Conservation (phyloP, 257 asterid genomes). For the Solanum commersonii region DNA sequence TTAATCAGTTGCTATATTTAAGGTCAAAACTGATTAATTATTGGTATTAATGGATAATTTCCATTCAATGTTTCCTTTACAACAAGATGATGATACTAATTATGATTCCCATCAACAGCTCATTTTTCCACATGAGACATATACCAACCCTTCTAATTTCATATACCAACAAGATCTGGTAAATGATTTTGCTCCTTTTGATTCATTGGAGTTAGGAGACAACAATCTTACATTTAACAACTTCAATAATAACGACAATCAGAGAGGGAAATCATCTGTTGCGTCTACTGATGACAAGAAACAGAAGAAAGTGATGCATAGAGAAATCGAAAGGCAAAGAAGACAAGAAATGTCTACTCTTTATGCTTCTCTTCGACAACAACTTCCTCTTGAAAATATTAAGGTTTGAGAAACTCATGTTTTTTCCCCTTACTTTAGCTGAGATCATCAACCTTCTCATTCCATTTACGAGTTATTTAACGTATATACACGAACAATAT, state of each 20-base stretch:
- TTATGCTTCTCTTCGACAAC: slow-evolving; percentile 36
- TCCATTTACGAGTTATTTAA: neutral
- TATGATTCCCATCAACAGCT: neutral
- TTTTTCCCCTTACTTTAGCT: neutral
- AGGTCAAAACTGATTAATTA: neutral
- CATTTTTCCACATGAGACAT: neutral
- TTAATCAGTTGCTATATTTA: neutral
- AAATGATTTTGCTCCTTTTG: neutral
- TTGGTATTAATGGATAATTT: slow-evolving; percentile 8
- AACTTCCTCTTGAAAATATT: slow-evolving; percentile 40
- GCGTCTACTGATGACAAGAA: neutral
- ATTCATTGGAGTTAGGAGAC: neutral
- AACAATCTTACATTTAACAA: neutral
- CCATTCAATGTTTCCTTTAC: neutral
- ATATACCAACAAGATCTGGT: neutral
- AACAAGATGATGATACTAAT: neutral
- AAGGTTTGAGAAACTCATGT: slow-evolving; percentile 21
- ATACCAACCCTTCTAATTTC: neutral
- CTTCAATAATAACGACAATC: neutral
- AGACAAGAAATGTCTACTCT: slow-evolving; percentile 51
- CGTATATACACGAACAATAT: neutral
- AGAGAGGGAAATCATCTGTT: neutral
- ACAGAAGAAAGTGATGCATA: slow-evolving; percentile 25
- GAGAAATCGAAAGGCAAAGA: slow-evolving; percentile 44
- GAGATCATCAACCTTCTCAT: neutral